Conservation (phyloP, 371 early-diverging fungal species). For the Mortierella polycephala region DNA sequence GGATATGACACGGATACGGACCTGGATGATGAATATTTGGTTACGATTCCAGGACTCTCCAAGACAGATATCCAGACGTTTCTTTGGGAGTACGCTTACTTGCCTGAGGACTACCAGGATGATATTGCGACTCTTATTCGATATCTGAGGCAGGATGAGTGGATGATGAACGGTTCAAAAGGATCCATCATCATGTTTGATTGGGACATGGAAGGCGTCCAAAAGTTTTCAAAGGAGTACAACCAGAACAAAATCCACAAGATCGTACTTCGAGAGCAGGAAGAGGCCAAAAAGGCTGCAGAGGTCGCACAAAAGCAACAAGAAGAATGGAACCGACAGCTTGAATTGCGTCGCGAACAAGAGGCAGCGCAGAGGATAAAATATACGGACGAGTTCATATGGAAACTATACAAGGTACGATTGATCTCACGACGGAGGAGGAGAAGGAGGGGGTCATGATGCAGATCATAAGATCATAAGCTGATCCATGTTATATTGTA, state of each 20-base stretch:
- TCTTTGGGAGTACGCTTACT: slow-evolving; percentile 52
- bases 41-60: slow-evolving; percentile 42
- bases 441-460: not conserved
- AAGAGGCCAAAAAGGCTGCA: slow-evolving; percentile 29
- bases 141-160: slow-evolving; percentile 46
- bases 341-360: slow-evolving; percentile 27
- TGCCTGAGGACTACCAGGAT: slow-evolving; percentile 45
- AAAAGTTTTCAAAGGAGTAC: slow-evolving; percentile 39
- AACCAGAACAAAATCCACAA: slow-evolving; percentile 46
- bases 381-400: slow-evolving; percentile 33
- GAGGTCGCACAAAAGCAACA: slow-evolving; percentile 24
- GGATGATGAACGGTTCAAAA: slow-evolving; percentile 48
- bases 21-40: slow-evolving; percentile 40
- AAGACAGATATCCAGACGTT: slow-evolving; percentile 50
- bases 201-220: slow-evolving; percentile 43
- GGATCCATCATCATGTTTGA: slow-evolving; percentile 37
- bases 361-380: slow-evolving; percentile 19
- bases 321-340: slow-evolving; percentile 39
- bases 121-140: slow-evolving; percentile 47
- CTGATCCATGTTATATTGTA: not conserved
- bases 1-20: slow-evolving; percentile 33
- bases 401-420: slow-evolving; percentile 45
- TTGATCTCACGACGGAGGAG: no score
- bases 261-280: slow-evolving; percentile 32
- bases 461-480: no score